Conservation (phyloP, 75 land plant species). For the Selaginella moellendorffii region DNA sequence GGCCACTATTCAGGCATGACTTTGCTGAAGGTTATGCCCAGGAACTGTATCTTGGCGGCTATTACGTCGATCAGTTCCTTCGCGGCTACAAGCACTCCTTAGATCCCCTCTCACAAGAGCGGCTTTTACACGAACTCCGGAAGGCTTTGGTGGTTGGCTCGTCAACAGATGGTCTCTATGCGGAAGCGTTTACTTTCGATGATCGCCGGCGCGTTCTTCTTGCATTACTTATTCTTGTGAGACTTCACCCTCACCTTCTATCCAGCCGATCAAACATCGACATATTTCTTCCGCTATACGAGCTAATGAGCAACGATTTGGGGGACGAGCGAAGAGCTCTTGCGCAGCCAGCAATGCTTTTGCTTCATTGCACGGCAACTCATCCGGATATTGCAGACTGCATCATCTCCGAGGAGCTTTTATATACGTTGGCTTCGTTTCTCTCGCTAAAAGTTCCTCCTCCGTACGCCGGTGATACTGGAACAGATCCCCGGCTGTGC, state of each 20-base stretch:
- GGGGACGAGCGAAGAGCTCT: constrained; percentile 24
- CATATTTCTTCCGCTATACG: constrained; percentile 33
- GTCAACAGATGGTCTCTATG: constrained; percentile 8
- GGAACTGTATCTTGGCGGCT: constrained; percentile 38
- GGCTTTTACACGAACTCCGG: constrained; percentile 32
- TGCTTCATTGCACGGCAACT: constrained; percentile 32
- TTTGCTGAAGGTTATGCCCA: constrained; percentile 26
- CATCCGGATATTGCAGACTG: constrained; percentile 40
- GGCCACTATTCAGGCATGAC: constrained; percentile 19
- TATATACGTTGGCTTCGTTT: constrained; percentile 23
- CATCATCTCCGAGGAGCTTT: constrained; percentile 32
- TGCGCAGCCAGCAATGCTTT: constrained; percentile 31
- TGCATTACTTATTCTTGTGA: constrained; percentile 26
- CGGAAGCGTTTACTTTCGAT: constrained; percentile 27
- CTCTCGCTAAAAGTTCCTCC: constrained; percentile 27
- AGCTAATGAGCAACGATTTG: constrained; percentile 15
- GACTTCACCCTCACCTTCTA: constrained; percentile 25
- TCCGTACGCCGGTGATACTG: constrained; percentile 23
- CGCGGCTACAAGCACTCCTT: constrained; percentile 31
- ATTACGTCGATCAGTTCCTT: constrained; percentile 34
- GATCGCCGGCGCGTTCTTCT: constrained; percentile 30
- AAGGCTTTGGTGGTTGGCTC: constrained; percentile 34
- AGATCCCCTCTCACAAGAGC: constrained; percentile 25
- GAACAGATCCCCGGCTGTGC: constrained; percentile 40
- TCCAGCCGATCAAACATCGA: constrained; percentile 29